Base-by-base conservation (phyloP, 768 basidiomycete species). In the Cystobasidium ongulense region DNA sequence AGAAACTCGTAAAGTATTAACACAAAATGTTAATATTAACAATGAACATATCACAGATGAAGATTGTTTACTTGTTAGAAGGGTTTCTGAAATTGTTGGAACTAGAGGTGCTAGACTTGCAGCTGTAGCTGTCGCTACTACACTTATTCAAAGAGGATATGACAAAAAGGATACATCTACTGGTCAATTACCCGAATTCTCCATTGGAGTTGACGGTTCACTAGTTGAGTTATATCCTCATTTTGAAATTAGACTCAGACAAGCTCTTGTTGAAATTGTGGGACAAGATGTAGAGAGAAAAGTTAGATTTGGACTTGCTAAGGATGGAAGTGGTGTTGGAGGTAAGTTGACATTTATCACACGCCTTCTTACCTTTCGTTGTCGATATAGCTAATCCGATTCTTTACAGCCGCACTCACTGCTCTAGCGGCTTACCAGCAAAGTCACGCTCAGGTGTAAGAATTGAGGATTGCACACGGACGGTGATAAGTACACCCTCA, bases 301-400 rank as follows among this genome's bases (percentile, higher is more conserved):
- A 35, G 87, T 96, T 0, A 85, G 88, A 62, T 90, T 98, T 78
- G 95, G 92, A 41, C 80, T 98, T 80, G 96, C 96, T 2, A 98
- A 96, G 81, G 96, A 99, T 77, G 96, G 96, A 15, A 94, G 91
- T 78, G 96, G 95, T 41, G 92, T 93, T 50, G 96, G 96, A 79
- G 95, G 94, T 96, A 81, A 82, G 89, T 81, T 25, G 21, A 23
- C 8, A 8, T 29, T 54, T n/a, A n/a, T n/a, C n/a, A n/a, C n/a
- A n/a, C n/a, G n/a, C n/a, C n/a, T n/a, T n/a, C n/a, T n/a, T n/a
- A n/a, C n/a, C n/a, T n/a, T n/a, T n/a, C n/a, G n/a, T n/a, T n/a
- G n/a, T n/a, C n/a, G n/a, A n/a, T n/a, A n/a, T n/a, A n/a, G n/a
- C n/a, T n/a, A 27, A 63, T 62, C 50, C 23, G 57, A 61, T 31